Evolutionary conservation across 306 rosid genomes (phyloP).

Genomic region (Ormosia emarginata): DNA sequence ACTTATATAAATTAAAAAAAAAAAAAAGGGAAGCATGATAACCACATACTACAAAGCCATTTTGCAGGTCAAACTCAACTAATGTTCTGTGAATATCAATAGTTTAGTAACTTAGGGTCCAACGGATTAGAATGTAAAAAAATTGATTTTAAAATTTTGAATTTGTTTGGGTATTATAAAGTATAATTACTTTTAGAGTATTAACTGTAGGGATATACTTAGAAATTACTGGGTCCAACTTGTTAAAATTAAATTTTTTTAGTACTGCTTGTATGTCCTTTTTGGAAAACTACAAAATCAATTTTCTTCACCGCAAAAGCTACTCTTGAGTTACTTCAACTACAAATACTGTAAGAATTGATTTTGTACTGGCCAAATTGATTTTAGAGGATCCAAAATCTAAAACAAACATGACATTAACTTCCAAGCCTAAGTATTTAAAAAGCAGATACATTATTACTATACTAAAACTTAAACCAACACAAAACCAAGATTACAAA

Average conservation of each 20-base stretch:
- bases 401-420: not conserved
- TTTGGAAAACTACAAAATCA: not conserved
- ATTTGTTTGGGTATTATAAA: not conserved
- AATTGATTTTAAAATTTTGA: not conserved
- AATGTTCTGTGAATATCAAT: not conserved
- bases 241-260: not conserved
- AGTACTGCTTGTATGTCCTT: not conserved
- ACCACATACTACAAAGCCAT: conserved; percentile 1
- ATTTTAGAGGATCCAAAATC: not conserved
- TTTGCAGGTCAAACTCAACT: not conserved
- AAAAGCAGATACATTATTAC: not conserved
- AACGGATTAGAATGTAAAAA: not conserved
- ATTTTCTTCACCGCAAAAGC: not conserved
- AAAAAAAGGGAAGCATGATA: not conserved
- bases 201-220: not conserved
- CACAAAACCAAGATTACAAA: not conserved
- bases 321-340: not conserved
- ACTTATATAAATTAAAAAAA: not conserved
- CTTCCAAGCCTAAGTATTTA: not conserved
- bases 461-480: not conserved
- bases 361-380: not conserved
- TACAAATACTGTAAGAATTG: not conserved
- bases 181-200: not conserved
- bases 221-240: not conserved
- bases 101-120: not conserved